Evolutionary conservation across 2,329 filamentous ascomycete species (phyloP), one percentile per base, ranked within the genome.

Genomic region (Scytalidium lignicola): DNA sequence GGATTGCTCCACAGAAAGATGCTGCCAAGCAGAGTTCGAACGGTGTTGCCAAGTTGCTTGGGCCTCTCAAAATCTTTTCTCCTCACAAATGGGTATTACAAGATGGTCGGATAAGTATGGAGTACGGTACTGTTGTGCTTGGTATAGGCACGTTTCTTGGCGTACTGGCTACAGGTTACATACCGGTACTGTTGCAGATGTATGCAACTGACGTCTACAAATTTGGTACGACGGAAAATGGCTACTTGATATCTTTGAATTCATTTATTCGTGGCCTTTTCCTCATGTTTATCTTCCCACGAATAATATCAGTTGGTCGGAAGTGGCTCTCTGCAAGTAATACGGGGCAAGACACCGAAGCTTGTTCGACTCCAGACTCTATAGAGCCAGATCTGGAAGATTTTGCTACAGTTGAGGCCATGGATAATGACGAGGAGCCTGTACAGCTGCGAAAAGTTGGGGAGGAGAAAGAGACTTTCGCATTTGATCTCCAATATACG

Each of bases 131-230:
- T 0, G 65, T 85, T 2, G 76, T 86, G 1, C 74, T 88, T 2
- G 84, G 81, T 18, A 66, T 73, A 0, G 85, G 85, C 1, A 82
- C 86, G 2, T 88, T 86, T 51, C 65, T 85, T 0, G 83, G 80
- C 0, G 82, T 88, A 60, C 71, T 87, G 1, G 83, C 85, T 0
- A 87, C 85, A 0, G 83, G 82, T 1, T 88, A 86, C 49, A 82
- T 84, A 0, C 79, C 82, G 0, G 71, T 79, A 0, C 67, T 88
- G 10, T 64, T 75, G 0, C 73, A 75, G 48, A 71, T 75, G 67
- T 75, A 73, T 55, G 64, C 70, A 4, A 74, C 72, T 0, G 67
- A 72, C 21, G 61, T 67, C 2, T 73, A 73, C 50, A 62, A 62
- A 6, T 75, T 75, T 47, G 67, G 67, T 3, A 70, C 70, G 0